Percentiles rank a stretch among this genome's conserved stretches.
These are phyloP conservation scores for Mycena galopus DNA, from an alignment of 768 basidiomycete species.

Conservation along the genomic window DNA sequence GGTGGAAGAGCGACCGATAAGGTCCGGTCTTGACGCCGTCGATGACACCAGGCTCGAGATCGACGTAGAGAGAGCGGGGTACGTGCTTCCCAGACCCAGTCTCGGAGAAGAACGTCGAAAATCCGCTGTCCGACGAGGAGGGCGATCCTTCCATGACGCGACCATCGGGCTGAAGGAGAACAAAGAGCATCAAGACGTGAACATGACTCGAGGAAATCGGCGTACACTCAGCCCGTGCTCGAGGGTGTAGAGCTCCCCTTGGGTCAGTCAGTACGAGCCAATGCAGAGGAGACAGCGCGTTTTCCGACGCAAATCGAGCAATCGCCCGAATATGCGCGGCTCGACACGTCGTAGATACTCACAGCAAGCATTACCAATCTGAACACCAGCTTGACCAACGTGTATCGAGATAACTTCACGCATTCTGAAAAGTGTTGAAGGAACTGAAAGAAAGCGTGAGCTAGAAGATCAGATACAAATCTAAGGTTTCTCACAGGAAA, in stretches of 20 bases:
- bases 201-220: constrained; percentile 13
- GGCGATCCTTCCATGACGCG: constrained; percentile 86
- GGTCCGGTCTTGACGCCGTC: constrained; percentile 97
- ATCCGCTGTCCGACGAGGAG: constrained; percentile 86
- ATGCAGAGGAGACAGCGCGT: constrained; percentile 47
- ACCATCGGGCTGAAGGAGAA: constrained; percentile 85
- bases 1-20: constrained; percentile 98
- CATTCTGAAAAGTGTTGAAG: constrained; percentile 59
- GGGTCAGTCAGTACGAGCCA: constrained; percentile 52
- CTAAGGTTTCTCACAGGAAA: constrained; percentile 48
- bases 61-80: constrained; percentile 96
- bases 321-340: constrained; percentile 29
- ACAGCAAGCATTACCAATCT: constrained; percentile 99
- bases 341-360: constrained; percentile 57
- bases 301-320: constrained; percentile 36
- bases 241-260: constrained; percentile 98
- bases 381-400: constrained; percentile 98
- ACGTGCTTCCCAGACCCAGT: constrained; percentile 97
- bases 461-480: constrained; percentile 4
- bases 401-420: constrained; percentile 98
- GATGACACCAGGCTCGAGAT: constrained; percentile 97
- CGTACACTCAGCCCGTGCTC: constrained; percentile 97
- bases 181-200: constrained; percentile 34
- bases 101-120: constrained; percentile 99
- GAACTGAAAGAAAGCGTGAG: constrained; percentile 7